phyloP scores from a whole-genome alignment of 179 eudicot species.

The Silene noctiflora region DNA sequence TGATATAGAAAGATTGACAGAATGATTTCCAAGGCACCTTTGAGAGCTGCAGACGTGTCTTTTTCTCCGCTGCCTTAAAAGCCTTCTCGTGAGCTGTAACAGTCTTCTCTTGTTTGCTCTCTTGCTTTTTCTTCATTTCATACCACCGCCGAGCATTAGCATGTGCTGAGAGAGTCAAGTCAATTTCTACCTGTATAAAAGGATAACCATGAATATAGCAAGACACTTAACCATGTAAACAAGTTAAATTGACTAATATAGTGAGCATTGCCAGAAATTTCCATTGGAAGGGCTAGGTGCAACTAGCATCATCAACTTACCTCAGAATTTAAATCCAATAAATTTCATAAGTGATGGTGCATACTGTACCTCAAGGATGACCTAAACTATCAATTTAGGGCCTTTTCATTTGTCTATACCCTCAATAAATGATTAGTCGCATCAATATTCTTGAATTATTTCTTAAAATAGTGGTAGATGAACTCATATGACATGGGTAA shows the following conservation, averaged over 20 bases:
- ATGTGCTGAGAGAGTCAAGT: conserved; percentile 90
- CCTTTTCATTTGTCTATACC: background rate
- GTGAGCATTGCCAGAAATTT: background rate
- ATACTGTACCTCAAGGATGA: background rate
- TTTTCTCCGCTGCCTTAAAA: conserved; percentile 97
- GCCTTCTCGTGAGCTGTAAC: conserved; percentile 95
- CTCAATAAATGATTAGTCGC: background rate
- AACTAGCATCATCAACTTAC: background rate
- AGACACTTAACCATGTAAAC: background rate
- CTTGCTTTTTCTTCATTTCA: conserved; percentile 93
- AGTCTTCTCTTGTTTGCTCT: conserved; percentile 95
- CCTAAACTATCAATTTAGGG: no score
- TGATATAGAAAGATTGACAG: background rate
- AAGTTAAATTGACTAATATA: background rate
- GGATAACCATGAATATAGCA: conserved; percentile 13
- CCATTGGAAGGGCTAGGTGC: background rate
- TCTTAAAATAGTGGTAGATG: background rate
- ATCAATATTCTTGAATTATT: background rate
- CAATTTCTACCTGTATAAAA: conserved; percentile 78
- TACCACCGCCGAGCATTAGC: conserved; percentile 96
- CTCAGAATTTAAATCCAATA: no score
- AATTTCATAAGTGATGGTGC: background rate
- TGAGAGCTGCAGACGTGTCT: conserved; percentile 89
- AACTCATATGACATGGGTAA: background rate
- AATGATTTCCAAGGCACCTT: conserved; percentile 50